phyloP scores from a whole-genome alignment of 306 rosid genomes.

The Pyrus pyrifolia region DNA sequence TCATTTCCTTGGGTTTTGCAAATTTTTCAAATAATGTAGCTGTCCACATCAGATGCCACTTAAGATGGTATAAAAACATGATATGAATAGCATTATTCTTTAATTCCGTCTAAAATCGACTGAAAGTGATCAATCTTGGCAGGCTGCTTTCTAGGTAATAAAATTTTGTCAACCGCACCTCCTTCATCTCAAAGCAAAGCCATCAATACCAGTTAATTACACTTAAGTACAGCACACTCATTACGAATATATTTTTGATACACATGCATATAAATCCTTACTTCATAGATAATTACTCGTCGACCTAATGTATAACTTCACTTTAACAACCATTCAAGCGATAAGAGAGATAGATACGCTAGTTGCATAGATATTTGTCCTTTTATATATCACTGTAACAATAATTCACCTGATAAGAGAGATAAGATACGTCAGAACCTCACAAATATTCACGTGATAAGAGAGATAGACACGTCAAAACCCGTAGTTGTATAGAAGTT shows the following conservation, averaged over 20 bases:
- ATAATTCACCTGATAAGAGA: no score
- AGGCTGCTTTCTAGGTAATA: neutral
- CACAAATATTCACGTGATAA: neutral
- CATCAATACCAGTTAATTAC: neutral
- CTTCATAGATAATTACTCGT: no score
- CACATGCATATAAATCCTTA: neutral
- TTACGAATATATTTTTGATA: neutral
- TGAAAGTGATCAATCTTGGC: neutral
- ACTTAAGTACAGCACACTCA: neutral
- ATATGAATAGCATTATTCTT: neutral
- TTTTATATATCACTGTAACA: no score
- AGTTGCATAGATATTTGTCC: no score
- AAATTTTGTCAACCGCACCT: neutral
- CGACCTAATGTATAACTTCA: no score
- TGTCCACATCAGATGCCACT: no score
- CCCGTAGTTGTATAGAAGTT: neutral
- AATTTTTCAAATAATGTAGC: no score
- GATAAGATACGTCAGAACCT: no score
- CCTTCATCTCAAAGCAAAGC: neutral
- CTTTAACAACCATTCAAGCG: no score
- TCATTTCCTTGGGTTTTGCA: no score
- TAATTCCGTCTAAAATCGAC: neutral
- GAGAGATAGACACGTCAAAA: neutral
- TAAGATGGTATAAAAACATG: no score
- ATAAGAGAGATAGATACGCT: no score